A percentile compares a stretch with the other conserved stretches of the same genome.
phyloP scores from a whole-genome alignment of 192 early-diverging fungal genomes.

The Kappamyces sp. region DNA sequence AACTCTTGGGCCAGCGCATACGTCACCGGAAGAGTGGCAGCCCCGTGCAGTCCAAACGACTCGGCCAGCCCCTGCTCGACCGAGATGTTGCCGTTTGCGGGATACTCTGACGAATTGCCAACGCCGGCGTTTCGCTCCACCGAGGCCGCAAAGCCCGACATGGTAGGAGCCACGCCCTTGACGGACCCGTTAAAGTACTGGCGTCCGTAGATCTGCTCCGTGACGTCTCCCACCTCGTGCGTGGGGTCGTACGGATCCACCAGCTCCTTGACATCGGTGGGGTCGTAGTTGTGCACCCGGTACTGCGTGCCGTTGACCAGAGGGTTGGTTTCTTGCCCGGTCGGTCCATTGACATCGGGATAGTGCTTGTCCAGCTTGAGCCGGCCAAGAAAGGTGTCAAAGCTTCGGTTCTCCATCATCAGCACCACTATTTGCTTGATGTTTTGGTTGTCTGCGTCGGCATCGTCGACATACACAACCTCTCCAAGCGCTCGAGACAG shows the following conservation, averaged over 20 bases:
- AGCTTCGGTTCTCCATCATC: constrained; percentile 29
- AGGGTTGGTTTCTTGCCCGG: constrained; percentile 10
- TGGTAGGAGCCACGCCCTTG: constrained; percentile 9
- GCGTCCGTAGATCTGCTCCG: constrained; percentile 11
- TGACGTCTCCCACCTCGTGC: constrained; percentile 12
- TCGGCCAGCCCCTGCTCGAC: neutral
- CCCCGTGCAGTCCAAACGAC: neutral
- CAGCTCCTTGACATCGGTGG: neutral
- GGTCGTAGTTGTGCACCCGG: neutral
- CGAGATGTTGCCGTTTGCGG: neutral
- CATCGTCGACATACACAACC: neutral
- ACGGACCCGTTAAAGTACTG: neutral
- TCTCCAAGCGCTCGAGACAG: too few species aligned
- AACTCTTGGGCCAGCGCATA: constrained; percentile 24
- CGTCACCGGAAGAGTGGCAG: constrained; percentile 20
- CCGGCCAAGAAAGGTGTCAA: constrained; percentile 24
- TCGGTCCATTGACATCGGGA: constrained; percentile 12
- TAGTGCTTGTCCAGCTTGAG: neutral
- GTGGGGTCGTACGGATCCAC: constrained; percentile 17
- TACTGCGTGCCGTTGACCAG: neutral
- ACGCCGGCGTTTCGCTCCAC: neutral
- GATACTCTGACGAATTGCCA: neutral
- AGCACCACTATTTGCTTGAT: constrained; percentile 22
- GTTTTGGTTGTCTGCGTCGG: neutral
- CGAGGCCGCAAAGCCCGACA: constrained; percentile 23